Evolutionary conservation across 306 rosid genomes (phyloP).

Genomic region (Cajanus cajan): DNA sequence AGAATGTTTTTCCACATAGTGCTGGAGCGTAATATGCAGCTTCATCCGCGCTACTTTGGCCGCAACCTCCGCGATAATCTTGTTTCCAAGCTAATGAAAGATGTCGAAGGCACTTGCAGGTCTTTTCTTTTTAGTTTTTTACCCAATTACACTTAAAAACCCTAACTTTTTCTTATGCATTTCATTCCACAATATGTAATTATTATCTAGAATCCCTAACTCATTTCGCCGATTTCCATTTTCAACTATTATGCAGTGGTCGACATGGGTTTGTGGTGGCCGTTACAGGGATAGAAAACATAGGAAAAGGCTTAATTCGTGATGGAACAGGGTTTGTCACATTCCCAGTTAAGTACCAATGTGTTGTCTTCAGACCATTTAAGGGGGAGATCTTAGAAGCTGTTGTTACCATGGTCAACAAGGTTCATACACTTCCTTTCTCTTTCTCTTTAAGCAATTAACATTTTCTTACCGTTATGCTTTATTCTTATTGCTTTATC

Average conservation of each 20-base stretch:
- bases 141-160: too few relatives aligned
- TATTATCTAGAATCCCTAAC: too few relatives aligned
- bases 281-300: conserved; percentile 83
- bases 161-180: too few relatives aligned
- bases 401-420: conserved; percentile 95
- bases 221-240: background rate
- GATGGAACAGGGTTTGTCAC: conserved; percentile 96
- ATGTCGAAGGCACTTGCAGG: conserved; percentile 99
- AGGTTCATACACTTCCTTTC: conserved; percentile 46
- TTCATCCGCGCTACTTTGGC: conserved; percentile 94
- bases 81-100: conserved; percentile 93
- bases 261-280: conserved; percentile 98
- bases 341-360: conserved; percentile 93
- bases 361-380: conserved; percentile 96
- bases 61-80: conserved; percentile 88
- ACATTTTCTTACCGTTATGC: too few relatives aligned
- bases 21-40: conserved; percentile 92
- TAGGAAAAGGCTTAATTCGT: conserved; percentile 86
- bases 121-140: background rate
- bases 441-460: background rate
- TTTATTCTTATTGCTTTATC: background rate
- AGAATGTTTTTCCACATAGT: conserved; percentile 91
- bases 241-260: conserved; percentile 56
- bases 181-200: too few relatives aligned
- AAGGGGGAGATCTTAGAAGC: conserved; percentile 97